These are phyloP conservation scores for Takashimella tepidaria DNA, from an alignment of 1,284 basidiomycete species.

Conservation along the genomic window DNA sequence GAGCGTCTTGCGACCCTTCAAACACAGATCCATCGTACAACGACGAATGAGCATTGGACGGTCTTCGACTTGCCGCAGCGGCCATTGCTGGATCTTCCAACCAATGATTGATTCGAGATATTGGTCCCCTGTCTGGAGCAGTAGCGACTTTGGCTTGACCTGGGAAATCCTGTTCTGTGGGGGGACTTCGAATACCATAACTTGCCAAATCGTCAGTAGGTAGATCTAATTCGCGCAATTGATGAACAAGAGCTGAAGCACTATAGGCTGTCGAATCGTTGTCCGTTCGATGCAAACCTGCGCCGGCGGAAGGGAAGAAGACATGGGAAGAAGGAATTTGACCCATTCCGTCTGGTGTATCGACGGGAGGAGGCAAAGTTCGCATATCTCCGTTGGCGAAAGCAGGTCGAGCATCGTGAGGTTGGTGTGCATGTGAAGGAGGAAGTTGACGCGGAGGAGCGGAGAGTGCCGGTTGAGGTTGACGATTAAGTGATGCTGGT, in stretches of 20 bases:
- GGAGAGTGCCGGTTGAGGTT: slow-evolving; percentile 37
- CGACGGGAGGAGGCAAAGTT: slow-evolving; percentile 42
- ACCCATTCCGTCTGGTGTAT: slow-evolving; percentile 38
- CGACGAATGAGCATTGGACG: slow-evolving; percentile 13
- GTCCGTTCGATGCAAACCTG: neutral
- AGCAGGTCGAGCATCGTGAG: slow-evolving; percentile 27
- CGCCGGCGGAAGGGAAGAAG: slow-evolving; percentile 23
- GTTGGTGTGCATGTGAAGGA: slow-evolving; percentile 58
- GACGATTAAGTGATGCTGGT: slow-evolving; percentile 20
- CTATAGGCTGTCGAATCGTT: slow-evolving; percentile 19
- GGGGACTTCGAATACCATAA: slow-evolving; percentile 35
- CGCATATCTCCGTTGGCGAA: slow-evolving; percentile 44
- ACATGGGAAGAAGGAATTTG: slow-evolving; percentile 7
- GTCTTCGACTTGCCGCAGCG: neutral
- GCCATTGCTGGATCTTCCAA: slow-evolving; percentile 9
- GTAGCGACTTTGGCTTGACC: slow-evolving; percentile 5
- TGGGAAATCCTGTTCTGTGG: slow-evolving; percentile 2
- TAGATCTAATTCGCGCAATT: slow-evolving; percentile 47
- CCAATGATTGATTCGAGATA: slow-evolving; percentile 5
- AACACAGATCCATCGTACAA: slow-evolving; percentile 22
- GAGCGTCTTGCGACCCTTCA: slow-evolving; percentile 15
- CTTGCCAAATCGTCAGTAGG: slow-evolving; percentile 47
- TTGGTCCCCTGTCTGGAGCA: too few species aligned
- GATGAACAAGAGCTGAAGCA: slow-evolving; percentile 44
- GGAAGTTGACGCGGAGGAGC: slow-evolving; percentile 57